Evolutionary conservation across 495 filamentous ascomycete genomes (phyloP), one percentile per base, ranked within the genome.

Genomic region (Hypoxylon trugodes): DNA sequence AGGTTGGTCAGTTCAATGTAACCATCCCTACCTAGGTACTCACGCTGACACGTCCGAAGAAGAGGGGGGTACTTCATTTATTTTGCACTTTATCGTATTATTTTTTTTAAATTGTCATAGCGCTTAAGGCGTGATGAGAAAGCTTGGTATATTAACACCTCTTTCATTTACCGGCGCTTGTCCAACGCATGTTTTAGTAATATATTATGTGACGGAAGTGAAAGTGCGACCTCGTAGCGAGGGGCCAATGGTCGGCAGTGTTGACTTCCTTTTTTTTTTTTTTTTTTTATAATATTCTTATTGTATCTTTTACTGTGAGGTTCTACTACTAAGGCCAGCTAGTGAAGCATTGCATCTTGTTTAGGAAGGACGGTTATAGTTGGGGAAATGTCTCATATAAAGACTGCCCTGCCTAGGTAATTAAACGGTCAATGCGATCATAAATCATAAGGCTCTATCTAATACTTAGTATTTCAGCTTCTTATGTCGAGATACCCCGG

Each of bases 71-170:
- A 54, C 18, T 37, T 58, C 51, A 67, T 67, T 43, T 67, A 65
- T 54, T 54, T 40, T 24, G 21, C 37, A 32, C 24, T 35, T 22
- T 54, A 12, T 48, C 32, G 22, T 52, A 13, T 52, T 49, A 33
- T 55, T 55, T 46, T 49, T 47, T 48, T n/a, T n/a, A n/a, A n/a
- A n/a, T n/a, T 50, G 52, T 57, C 48, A 62, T 43, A 28, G 64
- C 58, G 64, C 58, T 50, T 59, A 47, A 43, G 52, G 64, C 64
- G 53, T 62, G 57, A 58, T 67, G 62, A 58, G 58, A 57, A 58
- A 59, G 47, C 45, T 62, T 48, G 40, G 37, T 49, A 49, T 38
- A 38, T 47, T 55, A 43, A 50, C 45, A 41, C 16, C 30, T 51
- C 19, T 33, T 57, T 22, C 53, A 45, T 66, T 53, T 66, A 38